Conservation (phyloP, 352 stramenopile species). For the Peronospora destructor region DNA sequence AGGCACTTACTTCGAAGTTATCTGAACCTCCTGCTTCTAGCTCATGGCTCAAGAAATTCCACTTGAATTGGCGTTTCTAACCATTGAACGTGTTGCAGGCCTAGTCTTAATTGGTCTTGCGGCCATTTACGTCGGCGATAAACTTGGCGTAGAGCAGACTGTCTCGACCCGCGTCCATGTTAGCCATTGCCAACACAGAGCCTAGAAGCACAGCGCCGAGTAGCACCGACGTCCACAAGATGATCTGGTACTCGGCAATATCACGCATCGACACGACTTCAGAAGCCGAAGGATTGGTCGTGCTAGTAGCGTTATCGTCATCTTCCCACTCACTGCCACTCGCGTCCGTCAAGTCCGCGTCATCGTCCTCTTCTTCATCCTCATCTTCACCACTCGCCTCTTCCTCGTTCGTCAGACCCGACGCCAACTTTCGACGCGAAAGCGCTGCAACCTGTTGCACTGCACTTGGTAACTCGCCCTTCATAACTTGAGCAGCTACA, state of each 20-base stretch:
- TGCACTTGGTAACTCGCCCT: slow-evolving; percentile 11
- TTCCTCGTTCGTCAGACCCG: slow-evolving; percentile 9
- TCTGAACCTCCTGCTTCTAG: slow-evolving; percentile 16
- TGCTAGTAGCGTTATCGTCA: slow-evolving; percentile 19
- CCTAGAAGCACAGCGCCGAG: slow-evolving; percentile 22
- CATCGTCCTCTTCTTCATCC: slow-evolving; percentile 9
- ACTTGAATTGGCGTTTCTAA: slow-evolving; percentile 8
- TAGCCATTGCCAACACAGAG: slow-evolving; percentile 46
- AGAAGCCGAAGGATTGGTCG: slow-evolving; percentile 20
- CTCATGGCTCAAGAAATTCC: neutral
- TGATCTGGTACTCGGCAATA: slow-evolving; percentile 77
- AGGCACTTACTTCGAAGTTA: slow-evolving; percentile 4
- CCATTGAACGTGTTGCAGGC: neutral
- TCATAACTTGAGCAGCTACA: slow-evolving; percentile 37
- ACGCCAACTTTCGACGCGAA: slow-evolving; percentile 25
- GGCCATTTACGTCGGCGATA: slow-evolving; percentile 42
- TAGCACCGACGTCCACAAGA: slow-evolving; percentile 71
- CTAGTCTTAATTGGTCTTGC: slow-evolving; percentile 46
- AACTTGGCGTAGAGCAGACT: slow-evolving; percentile 86
- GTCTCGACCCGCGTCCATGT: slow-evolving; percentile 69
- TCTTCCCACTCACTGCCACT: slow-evolving; percentile 23
- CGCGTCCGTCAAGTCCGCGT: slow-evolving; percentile 14
- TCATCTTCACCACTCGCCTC: slow-evolving; percentile 12
- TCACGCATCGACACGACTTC: slow-evolving; percentile 42
- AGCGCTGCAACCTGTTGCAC: slow-evolving; percentile 23